Percentiles rank a stretch among this genome's conserved stretches.
Evolutionary conservation across 108 stramenopile species (phyloP).

Genomic region (Nitzschia sp.): DNA sequence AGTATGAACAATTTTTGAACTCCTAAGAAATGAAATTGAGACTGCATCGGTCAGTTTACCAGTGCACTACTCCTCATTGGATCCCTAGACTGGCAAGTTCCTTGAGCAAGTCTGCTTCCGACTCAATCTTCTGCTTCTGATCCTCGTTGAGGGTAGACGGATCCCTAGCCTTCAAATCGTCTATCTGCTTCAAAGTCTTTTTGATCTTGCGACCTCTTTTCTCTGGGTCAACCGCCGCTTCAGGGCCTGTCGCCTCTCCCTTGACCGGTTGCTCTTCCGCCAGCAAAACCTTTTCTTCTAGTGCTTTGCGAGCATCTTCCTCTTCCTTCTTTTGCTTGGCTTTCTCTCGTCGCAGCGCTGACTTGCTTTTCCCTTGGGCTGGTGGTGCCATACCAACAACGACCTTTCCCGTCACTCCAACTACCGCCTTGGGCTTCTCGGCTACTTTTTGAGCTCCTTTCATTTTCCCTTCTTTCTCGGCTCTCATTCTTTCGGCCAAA

Average conservation of each 20-base stretch:
- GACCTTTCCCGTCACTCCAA: conserved; percentile 45
- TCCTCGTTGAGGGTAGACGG: conserved; percentile 75
- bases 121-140: conserved; percentile 72
- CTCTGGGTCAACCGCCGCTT: conserved; percentile 56
- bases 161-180: conserved; percentile 79
- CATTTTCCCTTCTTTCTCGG: conserved; percentile 79
- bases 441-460: conserved; percentile 44
- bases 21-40: no score
- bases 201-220: conserved; percentile 79
- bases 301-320: conserved; percentile 52
- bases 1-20: neutral
- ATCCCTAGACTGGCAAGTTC: conserved; percentile 58
- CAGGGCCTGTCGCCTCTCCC: conserved; percentile 12
- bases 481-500: conserved; percentile 80
- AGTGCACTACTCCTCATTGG: conserved; percentile 8
- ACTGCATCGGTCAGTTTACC: neutral
- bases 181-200: conserved; percentile 85
- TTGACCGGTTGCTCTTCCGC: conserved; percentile 7
- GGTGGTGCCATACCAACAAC: conserved; percentile 49
- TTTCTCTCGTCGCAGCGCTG: conserved; percentile 72
- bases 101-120: conserved; percentile 54
- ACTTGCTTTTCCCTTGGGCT: conserved; percentile 68
- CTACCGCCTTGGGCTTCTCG: conserved; percentile 31
- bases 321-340: conserved; percentile 54
- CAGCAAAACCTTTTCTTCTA: conserved; percentile 29